A percentile compares a stretch with the other conserved stretches of the same genome.
These are phyloP conservation scores for Apiotrichum montevideense DNA, from an alignment of 1,284 basidiomycete genomes.

Conservation along the genomic window DNA sequence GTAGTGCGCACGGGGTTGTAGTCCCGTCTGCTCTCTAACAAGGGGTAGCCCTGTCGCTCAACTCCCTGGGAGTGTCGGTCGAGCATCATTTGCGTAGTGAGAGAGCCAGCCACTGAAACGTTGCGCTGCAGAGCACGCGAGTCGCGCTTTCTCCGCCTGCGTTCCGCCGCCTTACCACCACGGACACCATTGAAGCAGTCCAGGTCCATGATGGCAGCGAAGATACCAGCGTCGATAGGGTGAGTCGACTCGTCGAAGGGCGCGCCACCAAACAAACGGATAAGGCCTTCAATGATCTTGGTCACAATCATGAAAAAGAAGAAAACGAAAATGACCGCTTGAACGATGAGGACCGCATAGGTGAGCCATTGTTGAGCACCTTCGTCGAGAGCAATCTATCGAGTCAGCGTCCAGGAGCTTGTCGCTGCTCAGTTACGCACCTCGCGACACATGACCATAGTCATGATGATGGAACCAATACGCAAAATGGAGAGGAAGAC, in stretches of 20 bases:
- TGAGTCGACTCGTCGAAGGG: slow-evolving; percentile 79
- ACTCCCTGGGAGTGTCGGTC: slow-evolving; percentile 44
- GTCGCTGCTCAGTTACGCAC: slow-evolving; percentile 53
- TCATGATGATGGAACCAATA: slow-evolving; percentile 79
- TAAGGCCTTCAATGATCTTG: slow-evolving; percentile 74
- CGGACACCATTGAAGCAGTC: slow-evolving; percentile 59
- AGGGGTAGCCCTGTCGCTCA: slow-evolving; percentile 13
- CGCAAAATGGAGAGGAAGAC: slow-evolving; percentile 85
- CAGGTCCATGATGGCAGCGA: slow-evolving; percentile 59
- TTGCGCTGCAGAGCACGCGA: slow-evolving; percentile 39
- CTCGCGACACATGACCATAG: slow-evolving; percentile 78
- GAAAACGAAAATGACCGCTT: slow-evolving; percentile 75
- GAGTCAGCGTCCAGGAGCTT: slow-evolving; percentile 8
- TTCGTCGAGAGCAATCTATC: slow-evolving; percentile 68
- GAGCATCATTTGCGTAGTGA: slow-evolving; percentile 48
- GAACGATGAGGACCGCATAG: slow-evolving; percentile 81
- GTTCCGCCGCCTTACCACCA: slow-evolving; percentile 60
- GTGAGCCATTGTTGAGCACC: slow-evolving; percentile 83
- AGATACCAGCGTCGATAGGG: slow-evolving; percentile 70
- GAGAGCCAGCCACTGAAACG: slow-evolving; percentile 36
- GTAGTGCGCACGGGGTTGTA: slow-evolving; percentile 18
- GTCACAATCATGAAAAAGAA: slow-evolving; percentile 71
- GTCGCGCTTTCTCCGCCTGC: slow-evolving; percentile 45
- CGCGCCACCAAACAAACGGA: slow-evolving; percentile 71
- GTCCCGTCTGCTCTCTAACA: not conserved